Conservation (phyloP, 257 asterid genomes). For the Prunella vulgaris region DNA sequence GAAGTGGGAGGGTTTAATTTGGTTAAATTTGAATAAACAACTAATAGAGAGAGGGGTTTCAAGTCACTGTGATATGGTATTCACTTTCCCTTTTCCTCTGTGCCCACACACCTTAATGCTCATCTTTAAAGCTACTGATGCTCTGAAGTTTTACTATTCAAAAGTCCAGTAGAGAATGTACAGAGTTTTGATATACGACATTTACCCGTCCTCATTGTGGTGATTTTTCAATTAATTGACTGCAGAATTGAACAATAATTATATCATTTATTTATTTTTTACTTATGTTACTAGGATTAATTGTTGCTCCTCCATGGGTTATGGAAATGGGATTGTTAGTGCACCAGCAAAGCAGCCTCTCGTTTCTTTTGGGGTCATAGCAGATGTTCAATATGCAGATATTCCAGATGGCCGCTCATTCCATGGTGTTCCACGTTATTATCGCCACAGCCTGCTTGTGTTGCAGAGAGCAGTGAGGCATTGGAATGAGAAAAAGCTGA, state of each 20-base stretch:
- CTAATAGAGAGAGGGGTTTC: background rate
- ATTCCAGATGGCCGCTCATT: constrained; percentile 89
- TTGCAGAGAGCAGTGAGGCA: constrained; percentile 68
- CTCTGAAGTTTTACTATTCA: background rate
- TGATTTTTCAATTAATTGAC: background rate
- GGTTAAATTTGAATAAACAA: background rate
- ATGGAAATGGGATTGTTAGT: constrained; percentile 39
- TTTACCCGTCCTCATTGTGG: background rate
- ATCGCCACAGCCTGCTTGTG: constrained; percentile 72
- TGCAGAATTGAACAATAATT: background rate
- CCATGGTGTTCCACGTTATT: constrained; percentile 89
- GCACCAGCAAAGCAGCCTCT: constrained; percentile 62
- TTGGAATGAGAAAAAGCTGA: constrained; percentile 42
- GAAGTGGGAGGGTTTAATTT: background rate
- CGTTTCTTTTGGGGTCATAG: constrained; percentile 81
- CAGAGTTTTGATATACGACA: background rate
- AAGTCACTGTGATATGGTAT: background rate
- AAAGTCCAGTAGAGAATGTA: background rate
- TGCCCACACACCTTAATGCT: background rate
- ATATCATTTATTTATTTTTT: background rate
- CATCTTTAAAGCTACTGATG: background rate
- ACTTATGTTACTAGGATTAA: constrained; percentile 28
- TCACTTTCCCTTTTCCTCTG: background rate
- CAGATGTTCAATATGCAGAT: constrained; percentile 94
- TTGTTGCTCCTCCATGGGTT: constrained; percentile 45